Evolutionary conservation across 345 rosid species (phyloP).

Genomic region (Cardamine chenopodiifolia): DNA sequence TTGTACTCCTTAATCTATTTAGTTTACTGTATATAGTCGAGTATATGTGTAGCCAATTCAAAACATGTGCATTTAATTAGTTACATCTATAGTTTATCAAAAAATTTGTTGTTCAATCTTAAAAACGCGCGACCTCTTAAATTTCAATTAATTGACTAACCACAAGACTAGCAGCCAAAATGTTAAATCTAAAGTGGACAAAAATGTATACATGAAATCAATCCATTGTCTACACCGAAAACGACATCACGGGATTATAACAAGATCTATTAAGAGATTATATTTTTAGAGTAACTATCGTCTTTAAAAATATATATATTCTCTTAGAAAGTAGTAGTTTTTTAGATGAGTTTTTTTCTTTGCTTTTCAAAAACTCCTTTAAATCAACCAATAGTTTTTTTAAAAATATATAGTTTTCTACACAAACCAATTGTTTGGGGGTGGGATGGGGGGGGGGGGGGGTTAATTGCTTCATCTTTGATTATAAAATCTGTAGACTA

Average conservation of each 20-base stretch:
- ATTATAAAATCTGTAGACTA: conserved; percentile 7
- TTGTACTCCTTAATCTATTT: conserved; percentile 23
- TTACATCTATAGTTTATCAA: background rate
- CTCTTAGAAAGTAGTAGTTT: background rate
- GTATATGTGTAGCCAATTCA: background rate
- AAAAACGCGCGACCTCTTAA: background rate
- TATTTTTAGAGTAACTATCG: background rate
- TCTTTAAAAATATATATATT: background rate
- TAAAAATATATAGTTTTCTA: background rate
- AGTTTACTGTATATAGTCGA: background rate
- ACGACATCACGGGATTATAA: background rate
- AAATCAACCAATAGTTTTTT: background rate
- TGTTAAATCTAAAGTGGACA: conserved; percentile 3
- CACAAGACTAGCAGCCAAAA: conserved; percentile 5
- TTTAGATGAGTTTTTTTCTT: background rate
- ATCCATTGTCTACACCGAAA: background rate
- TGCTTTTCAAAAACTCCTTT: background rate
- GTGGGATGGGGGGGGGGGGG: too few species aligned
- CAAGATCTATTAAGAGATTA: background rate
- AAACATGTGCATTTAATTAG: conserved; percentile 10
- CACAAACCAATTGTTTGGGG: background rate
- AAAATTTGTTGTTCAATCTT: background rate
- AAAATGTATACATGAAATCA: background rate
- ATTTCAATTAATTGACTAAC: background rate
- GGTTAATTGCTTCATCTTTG: background rate